Percentiles rank a stretch among this genome's conserved stretches.
These are phyloP conservation scores for Pulveroboletus sp. DNA, from an alignment of 768 basidiomycete species.

Conservation along the genomic window DNA sequence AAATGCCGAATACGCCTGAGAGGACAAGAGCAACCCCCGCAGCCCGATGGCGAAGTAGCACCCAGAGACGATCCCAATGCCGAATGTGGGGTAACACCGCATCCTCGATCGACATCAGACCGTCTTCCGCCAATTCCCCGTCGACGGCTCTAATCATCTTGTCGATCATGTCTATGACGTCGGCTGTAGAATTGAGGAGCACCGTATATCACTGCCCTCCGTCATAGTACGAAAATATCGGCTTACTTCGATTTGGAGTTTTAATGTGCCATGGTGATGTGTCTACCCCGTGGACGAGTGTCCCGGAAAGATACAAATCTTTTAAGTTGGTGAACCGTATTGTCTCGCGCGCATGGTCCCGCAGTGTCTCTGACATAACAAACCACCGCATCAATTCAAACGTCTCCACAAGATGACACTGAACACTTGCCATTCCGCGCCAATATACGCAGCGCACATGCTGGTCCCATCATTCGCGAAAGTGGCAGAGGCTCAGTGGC, in stretches of 20 bases:
- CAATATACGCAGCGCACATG: neutral
- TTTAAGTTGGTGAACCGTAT: neutral
- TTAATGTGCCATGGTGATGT: neutral
- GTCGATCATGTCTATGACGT: neutral
- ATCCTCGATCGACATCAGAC: constrained; percentile 8
- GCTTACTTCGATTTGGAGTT: neutral
- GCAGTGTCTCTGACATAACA: neutral
- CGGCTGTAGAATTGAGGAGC: neutral
- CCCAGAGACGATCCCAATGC: neutral
- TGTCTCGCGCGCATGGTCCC: neutral
- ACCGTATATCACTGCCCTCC: neutral
- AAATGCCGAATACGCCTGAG: too few species aligned
- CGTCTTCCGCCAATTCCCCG: constrained; percentile 7
- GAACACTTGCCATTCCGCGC: neutral
- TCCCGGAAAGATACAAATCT: neutral
- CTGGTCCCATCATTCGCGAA: neutral
- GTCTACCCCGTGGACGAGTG: neutral
- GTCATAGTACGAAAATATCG: too few species aligned
- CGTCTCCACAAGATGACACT: neutral
- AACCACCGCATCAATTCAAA: neutral
- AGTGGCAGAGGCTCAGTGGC: neutral
- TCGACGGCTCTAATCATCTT: constrained; percentile 5
- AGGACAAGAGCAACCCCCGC: too few species aligned
- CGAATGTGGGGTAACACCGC: constrained; percentile 5
- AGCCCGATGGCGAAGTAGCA: too few species aligned